Conservation (phyloP, 805 yeast genomes). For the Candida vartiovaarae region DNA sequence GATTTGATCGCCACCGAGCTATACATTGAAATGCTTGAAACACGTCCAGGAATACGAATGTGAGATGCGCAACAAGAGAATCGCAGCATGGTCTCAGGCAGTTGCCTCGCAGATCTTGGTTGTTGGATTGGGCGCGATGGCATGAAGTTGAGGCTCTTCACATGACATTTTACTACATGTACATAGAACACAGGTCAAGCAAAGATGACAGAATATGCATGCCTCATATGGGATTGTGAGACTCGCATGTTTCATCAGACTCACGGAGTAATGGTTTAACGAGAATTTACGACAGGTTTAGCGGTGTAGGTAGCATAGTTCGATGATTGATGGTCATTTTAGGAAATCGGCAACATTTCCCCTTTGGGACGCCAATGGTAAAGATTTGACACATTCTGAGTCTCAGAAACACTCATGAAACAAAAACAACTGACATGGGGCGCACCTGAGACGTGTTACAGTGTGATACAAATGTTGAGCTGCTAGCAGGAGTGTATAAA, state of each 20-base stretch:
- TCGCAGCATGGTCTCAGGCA: slow-evolving; percentile 50
- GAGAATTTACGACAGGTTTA: not conserved
- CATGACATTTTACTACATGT: not conserved
- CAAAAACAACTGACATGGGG: too few relatives aligned
- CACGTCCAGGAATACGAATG: slow-evolving; percentile 48
- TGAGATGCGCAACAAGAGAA: slow-evolving; percentile 36
- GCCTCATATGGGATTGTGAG: too few relatives aligned
- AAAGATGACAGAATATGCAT: too few relatives aligned
- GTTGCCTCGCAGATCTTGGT: slow-evolving; percentile 51
- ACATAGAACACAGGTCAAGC: too few relatives aligned
- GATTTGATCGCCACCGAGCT: slow-evolving; percentile 49
- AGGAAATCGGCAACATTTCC: not conserved
- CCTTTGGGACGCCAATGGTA: not conserved
- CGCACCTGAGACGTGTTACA: too few relatives aligned
- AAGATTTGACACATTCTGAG: not conserved
- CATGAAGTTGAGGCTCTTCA: slow-evolving; percentile 11
- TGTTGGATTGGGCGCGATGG: slow-evolving; percentile 55
- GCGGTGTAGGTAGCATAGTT: not conserved
- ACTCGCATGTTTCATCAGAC: too few relatives aligned
- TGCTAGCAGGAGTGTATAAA: too few relatives aligned
- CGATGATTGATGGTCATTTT: not conserved
- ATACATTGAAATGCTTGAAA: slow-evolving; percentile 47
- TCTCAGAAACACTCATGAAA: too few relatives aligned
- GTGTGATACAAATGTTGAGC: too few relatives aligned
- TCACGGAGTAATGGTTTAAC: too few relatives aligned